phyloP scores from a whole-genome alignment of 345 rosid species.

The Streptanthus diversifolius region DNA sequence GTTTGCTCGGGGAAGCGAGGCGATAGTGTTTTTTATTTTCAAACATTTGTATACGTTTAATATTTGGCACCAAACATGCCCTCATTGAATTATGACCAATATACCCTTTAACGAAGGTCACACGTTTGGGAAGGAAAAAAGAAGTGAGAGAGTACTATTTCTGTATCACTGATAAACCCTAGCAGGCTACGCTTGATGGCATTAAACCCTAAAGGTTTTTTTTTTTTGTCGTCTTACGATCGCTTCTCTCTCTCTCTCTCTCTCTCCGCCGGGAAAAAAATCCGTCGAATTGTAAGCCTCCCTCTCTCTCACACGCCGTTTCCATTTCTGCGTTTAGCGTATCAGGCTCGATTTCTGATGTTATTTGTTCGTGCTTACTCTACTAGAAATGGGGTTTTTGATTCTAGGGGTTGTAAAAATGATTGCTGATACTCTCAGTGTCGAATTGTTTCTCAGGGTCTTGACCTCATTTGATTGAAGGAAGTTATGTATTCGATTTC shows the following conservation, averaged over 20 bases:
- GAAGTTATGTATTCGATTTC: slow-evolving; percentile 25
- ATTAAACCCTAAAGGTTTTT: background rate
- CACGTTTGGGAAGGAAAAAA: background rate
- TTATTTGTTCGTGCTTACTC: background rate
- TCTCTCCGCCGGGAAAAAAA: background rate
- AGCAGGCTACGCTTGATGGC: background rate
- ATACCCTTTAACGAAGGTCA: slow-evolving; percentile 14
- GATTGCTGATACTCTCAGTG: background rate
- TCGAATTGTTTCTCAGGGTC: slow-evolving; percentile 12
- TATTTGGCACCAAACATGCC: slow-evolving; percentile 4
- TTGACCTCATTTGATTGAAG: background rate
- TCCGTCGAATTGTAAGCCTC: slow-evolving; percentile 3
- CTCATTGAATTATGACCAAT: background rate
- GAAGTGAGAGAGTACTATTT: background rate
- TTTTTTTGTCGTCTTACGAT: background rate
- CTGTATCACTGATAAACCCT: slow-evolving; percentile 12
- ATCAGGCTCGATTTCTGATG: background rate
- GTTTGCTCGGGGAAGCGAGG: background rate
- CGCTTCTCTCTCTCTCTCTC: background rate
- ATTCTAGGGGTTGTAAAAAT: background rate
- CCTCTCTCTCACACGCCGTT: background rate
- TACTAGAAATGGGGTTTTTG: background rate
- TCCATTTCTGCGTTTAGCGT: background rate
- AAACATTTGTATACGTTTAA: background rate
- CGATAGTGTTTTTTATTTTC: background rate